Percentiles rank a stretch among this genome's conserved stretches.
phyloP scores from a whole-genome alignment of 2,329 filamentous ascomycete genomes.

The Aspergillus glaucus region DNA sequence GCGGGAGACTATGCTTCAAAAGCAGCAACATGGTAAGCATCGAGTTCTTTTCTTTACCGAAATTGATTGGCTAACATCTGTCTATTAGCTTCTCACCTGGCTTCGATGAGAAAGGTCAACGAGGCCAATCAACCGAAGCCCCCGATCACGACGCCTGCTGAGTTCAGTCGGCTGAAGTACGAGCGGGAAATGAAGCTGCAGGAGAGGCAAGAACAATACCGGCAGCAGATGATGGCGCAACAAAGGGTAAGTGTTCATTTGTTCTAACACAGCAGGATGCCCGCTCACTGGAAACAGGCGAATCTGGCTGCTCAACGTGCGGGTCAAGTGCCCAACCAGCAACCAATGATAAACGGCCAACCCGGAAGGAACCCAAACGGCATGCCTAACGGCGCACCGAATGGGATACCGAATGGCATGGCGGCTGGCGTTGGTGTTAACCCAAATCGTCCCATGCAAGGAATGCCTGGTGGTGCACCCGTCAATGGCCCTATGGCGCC shows the following conservation, averaged over 20 bases:
- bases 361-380: conserved; percentile 35
- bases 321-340: conserved; percentile 38
- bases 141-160: conserved; percentile 68
- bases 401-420: conserved; percentile 44
- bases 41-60: conserved; percentile 5
- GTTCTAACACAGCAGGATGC: conserved; percentile 7
- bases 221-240: conserved; percentile 56
- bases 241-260: conserved; percentile 39
- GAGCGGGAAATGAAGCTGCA: conserved; percentile 70
- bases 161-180: conserved; percentile 83
- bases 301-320: conserved; percentile 39
- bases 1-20: conserved; percentile 75
- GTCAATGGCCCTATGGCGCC: conserved; percentile 48
- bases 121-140: conserved; percentile 58
- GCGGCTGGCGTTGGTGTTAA: conserved; percentile 29
- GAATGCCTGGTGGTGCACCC: conserved; percentile 31
- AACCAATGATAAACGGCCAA: conserved; percentile 27
- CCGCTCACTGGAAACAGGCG: conserved; percentile 19
- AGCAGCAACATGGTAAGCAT: conserved; percentile 67
- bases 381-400: conserved; percentile 31
- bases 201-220: conserved; percentile 53
- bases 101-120: conserved; percentile 74
- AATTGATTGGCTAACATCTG: conserved; percentile 2
- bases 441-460: conserved; percentile 37
- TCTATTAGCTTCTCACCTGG: conserved; percentile 55